Evolutionary conservation across 1,139 yeast genomes (phyloP).

Genomic region (Kodamaea derodonti): DNA sequence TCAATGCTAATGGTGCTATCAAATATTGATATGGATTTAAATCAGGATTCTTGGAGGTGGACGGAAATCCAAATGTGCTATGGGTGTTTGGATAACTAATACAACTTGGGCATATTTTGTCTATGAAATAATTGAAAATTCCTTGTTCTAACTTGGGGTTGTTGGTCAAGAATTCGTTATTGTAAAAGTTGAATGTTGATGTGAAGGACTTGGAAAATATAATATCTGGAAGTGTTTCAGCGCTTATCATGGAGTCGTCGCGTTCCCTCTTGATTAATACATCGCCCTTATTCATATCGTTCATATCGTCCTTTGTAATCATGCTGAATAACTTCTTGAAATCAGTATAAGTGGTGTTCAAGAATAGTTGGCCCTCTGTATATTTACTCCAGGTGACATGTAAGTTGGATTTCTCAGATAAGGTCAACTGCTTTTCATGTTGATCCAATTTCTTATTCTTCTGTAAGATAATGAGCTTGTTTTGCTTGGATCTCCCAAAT

Average conservation of each 20-base stretch:
- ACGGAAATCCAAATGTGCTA: neutral
- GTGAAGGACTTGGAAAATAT: constrained; percentile 6
- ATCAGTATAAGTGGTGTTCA: constrained; percentile 22
- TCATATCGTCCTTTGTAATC: constrained; percentile 5
- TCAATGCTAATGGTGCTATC: constrained; percentile 29
- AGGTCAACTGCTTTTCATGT: constrained; percentile 8
- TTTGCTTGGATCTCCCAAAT: constrained; percentile 30
- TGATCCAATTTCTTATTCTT: constrained; percentile 3
- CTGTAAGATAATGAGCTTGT: constrained; percentile 14
- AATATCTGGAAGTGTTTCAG: constrained; percentile 2
- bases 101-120: constrained; percentile 31
- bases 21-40: constrained; percentile 32
- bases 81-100: constrained; percentile 23
- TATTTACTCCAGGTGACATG: constrained; percentile 11
- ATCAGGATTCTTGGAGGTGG: constrained; percentile 13
- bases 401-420: constrained; percentile 11
- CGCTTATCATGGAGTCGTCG: neutral
- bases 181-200: constrained; percentile 6
- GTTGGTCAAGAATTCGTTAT: constrained; percentile 6
- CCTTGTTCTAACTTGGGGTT: constrained; percentile 15
- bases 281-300: no score
- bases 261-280: neutral
- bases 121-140: constrained; percentile 25
- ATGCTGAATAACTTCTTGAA: constrained; percentile 9
- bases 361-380: constrained; percentile 14